Percentiles rank a stretch among this genome's conserved stretches.
phyloP scores from a whole-genome alignment of 129 eudicot species.

The Flaveria trinervia region DNA sequence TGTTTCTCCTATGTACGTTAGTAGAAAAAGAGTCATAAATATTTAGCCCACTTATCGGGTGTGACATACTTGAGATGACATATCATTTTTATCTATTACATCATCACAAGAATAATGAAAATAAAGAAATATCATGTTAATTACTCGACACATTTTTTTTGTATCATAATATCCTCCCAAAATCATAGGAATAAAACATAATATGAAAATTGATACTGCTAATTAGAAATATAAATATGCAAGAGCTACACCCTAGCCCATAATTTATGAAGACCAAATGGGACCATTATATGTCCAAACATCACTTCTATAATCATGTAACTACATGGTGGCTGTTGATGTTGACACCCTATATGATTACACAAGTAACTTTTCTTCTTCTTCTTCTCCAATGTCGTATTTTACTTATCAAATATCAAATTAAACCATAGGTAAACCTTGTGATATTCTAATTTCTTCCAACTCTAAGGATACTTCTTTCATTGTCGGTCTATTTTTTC shows the following conservation, averaged over 20 bases:
- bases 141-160: too few species aligned
- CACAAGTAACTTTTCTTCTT: slow-evolving; percentile 4
- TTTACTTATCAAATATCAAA: background rate
- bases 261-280: background rate
- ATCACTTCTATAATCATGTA: background rate
- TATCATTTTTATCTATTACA: too few species aligned
- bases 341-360: slow-evolving; percentile 16
- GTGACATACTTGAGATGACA: too few species aligned
- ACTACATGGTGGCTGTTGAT: slow-evolving; percentile 10
- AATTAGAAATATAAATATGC: background rate
- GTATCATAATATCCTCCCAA: too few species aligned
- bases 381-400: background rate
- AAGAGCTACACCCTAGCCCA: background rate
- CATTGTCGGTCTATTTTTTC: slow-evolving; percentile 38
- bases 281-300: background rate
- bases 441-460: slow-evolving; percentile 30
- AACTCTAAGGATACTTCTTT: slow-evolving; percentile 11
- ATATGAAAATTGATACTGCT: too few species aligned
- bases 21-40: too few species aligned
- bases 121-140: too few species aligned
- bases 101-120: too few species aligned
- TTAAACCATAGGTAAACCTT: background rate
- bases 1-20: too few species aligned
- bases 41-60: too few species aligned
- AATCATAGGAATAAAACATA: too few species aligned